These are phyloP conservation scores for Pleoardoris graminearum DNA, from an alignment of 2,329 filamentous ascomycete genomes.

Conservation along the genomic window DNA sequence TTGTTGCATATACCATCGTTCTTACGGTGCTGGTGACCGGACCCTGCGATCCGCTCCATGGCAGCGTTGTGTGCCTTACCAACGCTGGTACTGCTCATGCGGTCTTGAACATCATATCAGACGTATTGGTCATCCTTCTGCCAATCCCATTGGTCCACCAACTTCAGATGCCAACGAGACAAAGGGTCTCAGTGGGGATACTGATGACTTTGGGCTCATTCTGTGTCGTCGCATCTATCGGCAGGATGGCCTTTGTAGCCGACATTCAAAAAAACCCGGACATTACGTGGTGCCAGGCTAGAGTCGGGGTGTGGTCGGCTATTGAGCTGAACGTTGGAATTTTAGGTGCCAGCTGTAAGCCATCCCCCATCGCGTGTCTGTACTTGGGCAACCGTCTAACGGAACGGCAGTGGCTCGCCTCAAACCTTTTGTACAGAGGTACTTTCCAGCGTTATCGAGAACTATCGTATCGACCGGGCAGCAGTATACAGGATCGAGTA, in stretches of 20 bases:
- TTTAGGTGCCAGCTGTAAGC: constrained; percentile 1
- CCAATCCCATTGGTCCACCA: constrained; percentile 1
- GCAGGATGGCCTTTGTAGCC: neutral
- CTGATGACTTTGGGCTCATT: constrained; percentile 1
- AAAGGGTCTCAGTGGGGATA: neutral
- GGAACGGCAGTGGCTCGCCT: neutral
- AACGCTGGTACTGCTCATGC: neutral
- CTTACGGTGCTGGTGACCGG: constrained; percentile 1
- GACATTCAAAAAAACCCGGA: neutral
- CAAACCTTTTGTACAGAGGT: neutral
- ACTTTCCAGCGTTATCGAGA: neutral
- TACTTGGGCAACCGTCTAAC: neutral
- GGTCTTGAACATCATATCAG: neutral
- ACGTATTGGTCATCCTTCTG: neutral
- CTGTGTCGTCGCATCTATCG: neutral
- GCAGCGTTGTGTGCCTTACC: neutral
- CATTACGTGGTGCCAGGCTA: constrained; percentile 3
- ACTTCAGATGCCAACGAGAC: neutral
- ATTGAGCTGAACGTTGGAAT: constrained; percentile 2
- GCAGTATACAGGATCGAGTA: neutral
- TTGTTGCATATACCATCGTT: neutral
- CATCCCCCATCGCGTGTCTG: neutral
- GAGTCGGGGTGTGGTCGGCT: neutral
- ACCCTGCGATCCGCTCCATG: constrained; percentile 1
- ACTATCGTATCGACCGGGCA: neutral